Evolutionary conservation across 2,329 filamentous ascomycete genomes (phyloP), one percentile per base, ranked within the genome.

Genomic region (Aspergillus fructus): DNA sequence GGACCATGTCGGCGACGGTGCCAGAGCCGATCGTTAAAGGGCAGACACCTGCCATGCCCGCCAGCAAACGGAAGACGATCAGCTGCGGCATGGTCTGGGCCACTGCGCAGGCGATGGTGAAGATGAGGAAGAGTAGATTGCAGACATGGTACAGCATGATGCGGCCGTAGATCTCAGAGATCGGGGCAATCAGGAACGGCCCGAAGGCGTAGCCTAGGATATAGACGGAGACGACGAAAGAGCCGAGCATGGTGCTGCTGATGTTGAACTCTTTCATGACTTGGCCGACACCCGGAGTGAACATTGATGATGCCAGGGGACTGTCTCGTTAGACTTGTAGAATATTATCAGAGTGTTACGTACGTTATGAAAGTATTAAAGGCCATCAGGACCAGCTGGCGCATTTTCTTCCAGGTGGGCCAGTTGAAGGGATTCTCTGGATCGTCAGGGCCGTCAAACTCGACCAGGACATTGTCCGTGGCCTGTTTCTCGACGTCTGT

Each of bases 1-100:
- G 66, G 27, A 89, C 79, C 71, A 90, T 78, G 68, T 90, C 88
- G 27, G 85, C 83, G 39, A 90, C 85, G 2, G 84, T 84, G 19
- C 86, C 86, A 30, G 85, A 85, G 8, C 86, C 88, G 62, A 87
- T 86, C 0, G 86, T 87, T 7, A 90, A 69, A 0, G 85, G 83
- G 30, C 80, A 81, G 3, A 82, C 82, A 34, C 87, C 88, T 43
- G 86, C 86, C 15, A 83, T 71, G 9, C 88, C 89, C 3, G 82
- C 80, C 2, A 89, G 63, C 61, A 89, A 82, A 2, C 86, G 83
- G 64, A 88, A 89, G 2, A 80, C 78, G 30, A 88, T 81, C 48
- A 89, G 78, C 40, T 81, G 72, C 17, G 70, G 69, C 49, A 89
- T 75, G 6, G 70, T 75, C 0, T 83, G 82, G 0, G 85, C 78